Conservation (phyloP, 164 flowering plant genomes). For the Malania oleifera region DNA sequence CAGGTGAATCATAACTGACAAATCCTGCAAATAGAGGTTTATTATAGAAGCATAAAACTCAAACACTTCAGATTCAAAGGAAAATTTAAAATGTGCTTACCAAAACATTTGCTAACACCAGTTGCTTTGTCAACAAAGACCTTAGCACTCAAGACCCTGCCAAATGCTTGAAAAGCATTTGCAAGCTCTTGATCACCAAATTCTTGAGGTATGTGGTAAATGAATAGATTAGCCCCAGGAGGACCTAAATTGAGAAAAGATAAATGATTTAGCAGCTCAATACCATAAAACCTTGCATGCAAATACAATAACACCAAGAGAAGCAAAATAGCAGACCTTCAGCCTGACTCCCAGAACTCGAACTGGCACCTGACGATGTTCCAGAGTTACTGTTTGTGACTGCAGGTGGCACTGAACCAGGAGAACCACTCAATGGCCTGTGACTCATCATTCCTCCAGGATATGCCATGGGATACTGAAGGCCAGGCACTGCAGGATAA, state of each 20-base stretch:
- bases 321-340: slow-evolving; percentile 57
- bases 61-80: slow-evolving; percentile 1
- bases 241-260: slow-evolving; percentile 56
- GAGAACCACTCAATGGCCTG: slow-evolving; percentile 56
- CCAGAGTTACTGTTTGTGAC: slow-evolving; percentile 38
- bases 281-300: neutral
- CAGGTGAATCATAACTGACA: slow-evolving; percentile 87
- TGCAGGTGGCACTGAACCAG: slow-evolving; percentile 42
- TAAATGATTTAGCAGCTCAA: slow-evolving; percentile 1
- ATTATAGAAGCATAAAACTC: slow-evolving; percentile 5
- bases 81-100: slow-evolving; percentile 29
- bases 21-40: slow-evolving; percentile 60
- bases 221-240: slow-evolving; percentile 94
- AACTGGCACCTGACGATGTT: slow-evolving; percentile 45
- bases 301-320: neutral
- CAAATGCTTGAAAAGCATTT: slow-evolving; percentile 76
- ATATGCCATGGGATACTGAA: slow-evolving; percentile 76
- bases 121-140: slow-evolving; percentile 97
- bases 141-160: slow-evolving; percentile 89
- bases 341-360: slow-evolving; percentile 66
- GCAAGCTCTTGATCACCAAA: slow-evolving; percentile 93
- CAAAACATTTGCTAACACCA: slow-evolving; percentile 98
- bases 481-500: slow-evolving; percentile 61
- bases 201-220: slow-evolving; percentile 98
- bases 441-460: slow-evolving; percentile 73